phyloP scores from a whole-genome alignment of 192 early-diverging fungal genomes.

The Dissophora globulifera region DNA sequence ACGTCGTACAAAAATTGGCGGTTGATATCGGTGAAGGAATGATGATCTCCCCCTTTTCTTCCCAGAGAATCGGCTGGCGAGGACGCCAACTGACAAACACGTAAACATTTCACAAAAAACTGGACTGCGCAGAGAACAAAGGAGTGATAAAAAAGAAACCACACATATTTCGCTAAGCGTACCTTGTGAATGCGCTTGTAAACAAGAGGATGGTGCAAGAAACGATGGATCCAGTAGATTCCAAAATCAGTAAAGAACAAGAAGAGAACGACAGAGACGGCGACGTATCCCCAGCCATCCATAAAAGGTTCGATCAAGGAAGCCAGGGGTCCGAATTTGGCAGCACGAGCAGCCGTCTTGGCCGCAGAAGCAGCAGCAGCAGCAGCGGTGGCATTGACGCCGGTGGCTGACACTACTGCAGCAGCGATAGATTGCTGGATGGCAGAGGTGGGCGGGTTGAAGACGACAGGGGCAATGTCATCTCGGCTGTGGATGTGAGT shows the following conservation, averaged over 20 bases:
- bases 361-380: conserved; percentile 22
- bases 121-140: too few relatives aligned
- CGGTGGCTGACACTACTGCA: conserved; percentile 12
- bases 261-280: conserved; percentile 75
- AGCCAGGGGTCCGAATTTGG: conserved; percentile 30
- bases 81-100: not conserved
- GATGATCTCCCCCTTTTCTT: conserved; percentile 1
- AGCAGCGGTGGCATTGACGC: conserved; percentile 21
- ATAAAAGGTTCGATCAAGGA: conserved; percentile 33
- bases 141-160: not conserved
- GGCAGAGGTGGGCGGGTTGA: conserved; percentile 26
- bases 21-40: not conserved
- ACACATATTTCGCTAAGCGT: not conserved
- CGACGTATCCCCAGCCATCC: conserved; percentile 78
- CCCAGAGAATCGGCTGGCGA: too few relatives aligned
- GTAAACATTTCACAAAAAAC: not conserved
- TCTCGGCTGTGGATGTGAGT: conserved; percentile 57
- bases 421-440: conserved; percentile 46
- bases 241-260: conserved; percentile 93
- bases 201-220: conserved; percentile 87
- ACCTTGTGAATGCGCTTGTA: conserved; percentile 93
- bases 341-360: conserved; percentile 14
- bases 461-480: conserved; percentile 7
- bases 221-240: conserved; percentile 98
- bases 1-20: too few relatives aligned